Conservation (phyloP, 495 filamentous ascomycete genomes). For the Cenococcum geophilum region DNA sequence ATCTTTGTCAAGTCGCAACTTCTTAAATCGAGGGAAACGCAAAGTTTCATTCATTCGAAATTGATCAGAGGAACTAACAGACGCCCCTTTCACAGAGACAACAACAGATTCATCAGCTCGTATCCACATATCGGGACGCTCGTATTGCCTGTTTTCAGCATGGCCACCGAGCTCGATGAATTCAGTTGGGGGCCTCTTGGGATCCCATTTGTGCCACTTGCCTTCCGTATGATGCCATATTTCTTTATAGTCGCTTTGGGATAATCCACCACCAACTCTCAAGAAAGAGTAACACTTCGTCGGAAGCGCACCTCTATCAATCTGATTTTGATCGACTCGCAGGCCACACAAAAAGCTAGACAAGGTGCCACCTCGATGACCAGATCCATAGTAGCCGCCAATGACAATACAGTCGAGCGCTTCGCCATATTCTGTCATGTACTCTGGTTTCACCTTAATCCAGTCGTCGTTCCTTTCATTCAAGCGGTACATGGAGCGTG, state of each 20-base stretch:
- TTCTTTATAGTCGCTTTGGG: constrained; percentile 73
- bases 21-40: constrained; percentile 88
- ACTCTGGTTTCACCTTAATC: constrained; percentile 99
- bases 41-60: constrained; percentile 76
- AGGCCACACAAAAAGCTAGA: constrained; percentile 86
- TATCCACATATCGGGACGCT: constrained; percentile 91
- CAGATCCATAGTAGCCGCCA: constrained; percentile 89
- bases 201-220: constrained; percentile 85
- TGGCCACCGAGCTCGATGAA: constrained; percentile 79
- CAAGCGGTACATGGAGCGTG: constrained; percentile 73
- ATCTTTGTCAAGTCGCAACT: constrained; percentile 68
- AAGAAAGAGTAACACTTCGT: constrained; percentile 87
- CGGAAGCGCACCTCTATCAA: constrained; percentile 49
- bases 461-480: constrained; percentile 94
- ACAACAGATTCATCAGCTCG: constrained; percentile 82
- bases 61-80: constrained; percentile 61
- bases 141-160: constrained; percentile 57
- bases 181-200: constrained; percentile 67
- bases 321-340: constrained; percentile 62
- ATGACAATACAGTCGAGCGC: constrained; percentile 82
- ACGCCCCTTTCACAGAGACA: constrained; percentile 84
- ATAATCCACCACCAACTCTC: constrained; percentile 92
- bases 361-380: constrained; percentile 71
- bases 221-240: constrained; percentile 79
- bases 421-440: constrained; percentile 96